Evolutionary conservation across 805 yeast genomes (phyloP).

Genomic region (Starmerella kuoi): DNA sequence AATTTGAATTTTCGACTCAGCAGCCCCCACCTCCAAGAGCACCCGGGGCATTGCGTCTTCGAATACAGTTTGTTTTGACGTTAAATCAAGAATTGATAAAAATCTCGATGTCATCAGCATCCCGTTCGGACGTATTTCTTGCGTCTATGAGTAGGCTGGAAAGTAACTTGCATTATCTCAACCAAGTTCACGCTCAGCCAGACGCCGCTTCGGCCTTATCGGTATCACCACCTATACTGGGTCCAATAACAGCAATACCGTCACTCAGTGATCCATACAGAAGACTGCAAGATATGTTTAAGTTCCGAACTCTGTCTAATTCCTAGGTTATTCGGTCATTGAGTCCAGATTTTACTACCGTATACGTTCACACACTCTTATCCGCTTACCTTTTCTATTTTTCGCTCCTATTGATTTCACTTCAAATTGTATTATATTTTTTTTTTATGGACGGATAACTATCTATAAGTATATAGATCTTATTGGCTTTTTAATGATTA

Average conservation of each 20-base stretch:
- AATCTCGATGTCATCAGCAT: conserved; percentile 6
- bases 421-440: too few relatives aligned
- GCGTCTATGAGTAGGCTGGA: conserved; percentile 29
- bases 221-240: conserved; percentile 25
- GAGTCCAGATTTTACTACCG: too few relatives aligned
- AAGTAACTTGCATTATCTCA: conserved; percentile 29
- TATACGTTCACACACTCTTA: too few relatives aligned
- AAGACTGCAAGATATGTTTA: conserved; percentile 26
- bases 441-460: too few relatives aligned
- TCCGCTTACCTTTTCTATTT: too few relatives aligned
- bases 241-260: conserved; percentile 26
- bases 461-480: too few relatives aligned
- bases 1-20: conserved; percentile 16
- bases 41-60: conserved; percentile 8
- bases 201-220: conserved; percentile 5
- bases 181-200: conserved; percentile 5
- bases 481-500: too few relatives aligned
- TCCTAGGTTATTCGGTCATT: too few relatives aligned
- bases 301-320: too few relatives aligned
- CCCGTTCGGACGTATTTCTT: conserved; percentile 12
- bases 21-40: conserved; percentile 17
- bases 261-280: conserved; percentile 26
- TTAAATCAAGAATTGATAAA: conserved; percentile 21
- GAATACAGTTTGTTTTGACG: conserved; percentile 16
- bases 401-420: too few relatives aligned